These are phyloP conservation scores for Vitis amurensis DNA, from an alignment of 164 flowering plant genomes.

Conservation along the genomic window DNA sequence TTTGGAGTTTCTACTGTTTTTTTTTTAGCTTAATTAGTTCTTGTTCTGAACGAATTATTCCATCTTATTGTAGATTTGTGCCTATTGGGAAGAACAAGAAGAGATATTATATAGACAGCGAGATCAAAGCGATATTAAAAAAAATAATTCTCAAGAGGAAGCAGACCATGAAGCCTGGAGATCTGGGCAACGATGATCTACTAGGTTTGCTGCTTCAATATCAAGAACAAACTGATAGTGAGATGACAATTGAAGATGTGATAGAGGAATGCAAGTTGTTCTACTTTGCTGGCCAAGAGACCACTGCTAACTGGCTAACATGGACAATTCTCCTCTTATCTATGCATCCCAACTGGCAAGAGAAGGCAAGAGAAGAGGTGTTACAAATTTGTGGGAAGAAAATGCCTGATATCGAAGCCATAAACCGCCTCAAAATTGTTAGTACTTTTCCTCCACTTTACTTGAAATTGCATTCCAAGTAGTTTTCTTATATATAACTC, in stretches of 20 bases:
- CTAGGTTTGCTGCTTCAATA: constrained; percentile 33
- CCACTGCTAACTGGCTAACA: constrained; percentile 39
- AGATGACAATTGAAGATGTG: constrained; percentile 43
- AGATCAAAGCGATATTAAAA: constrained; percentile 27
- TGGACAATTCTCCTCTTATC: constrained; percentile 48
- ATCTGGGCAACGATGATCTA: constrained; percentile 25
- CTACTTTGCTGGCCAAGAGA: constrained; percentile 56
- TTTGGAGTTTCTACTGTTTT: not conserved
- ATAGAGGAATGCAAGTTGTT: constrained; percentile 57
- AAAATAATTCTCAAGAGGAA: constrained; percentile 21
- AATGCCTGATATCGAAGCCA: constrained; percentile 26
- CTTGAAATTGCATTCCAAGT: no score
- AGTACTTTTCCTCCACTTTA: constrained; percentile 1
- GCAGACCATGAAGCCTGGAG: constrained; percentile 14
- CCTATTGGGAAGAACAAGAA: constrained; percentile 41
- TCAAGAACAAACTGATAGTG: constrained; percentile 6
- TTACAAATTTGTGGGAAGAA: constrained; percentile 24
- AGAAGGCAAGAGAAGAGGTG: constrained; percentile 53
- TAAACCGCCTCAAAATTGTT: constrained; percentile 42
- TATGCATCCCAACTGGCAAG: constrained; percentile 51
- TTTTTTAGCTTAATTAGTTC: not conserved
- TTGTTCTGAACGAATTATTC: not conserved
- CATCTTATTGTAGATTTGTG: constrained; percentile 24
- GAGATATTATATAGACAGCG: constrained; percentile 24
- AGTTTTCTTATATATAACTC: no score